Evolutionary conservation across 1,139 yeast species (phyloP).

Genomic region (Nakaseomyces delphensis): DNA sequence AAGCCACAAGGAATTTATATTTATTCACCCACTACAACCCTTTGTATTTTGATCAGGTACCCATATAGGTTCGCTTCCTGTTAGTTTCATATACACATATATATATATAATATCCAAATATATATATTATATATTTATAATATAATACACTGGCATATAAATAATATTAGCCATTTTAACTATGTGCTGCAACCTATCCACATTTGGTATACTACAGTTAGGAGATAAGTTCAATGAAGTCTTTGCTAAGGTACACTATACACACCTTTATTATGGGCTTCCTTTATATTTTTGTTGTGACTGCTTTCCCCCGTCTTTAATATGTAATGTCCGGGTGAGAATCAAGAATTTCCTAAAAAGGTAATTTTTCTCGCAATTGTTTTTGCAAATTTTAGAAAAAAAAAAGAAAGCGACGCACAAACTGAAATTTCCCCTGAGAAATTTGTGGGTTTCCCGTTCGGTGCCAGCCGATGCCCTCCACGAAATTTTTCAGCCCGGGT

Average conservation of each 20-base stretch:
- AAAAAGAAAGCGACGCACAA: background rate
- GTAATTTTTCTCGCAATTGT: background rate
- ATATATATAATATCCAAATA: too few relatives aligned
- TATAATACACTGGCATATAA: too few relatives aligned
- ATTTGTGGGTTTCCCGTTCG: background rate
- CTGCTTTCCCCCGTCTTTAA: background rate
- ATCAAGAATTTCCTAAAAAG: background rate
- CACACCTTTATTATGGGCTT: too few relatives aligned
- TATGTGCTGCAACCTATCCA: slow-evolving; percentile 39
- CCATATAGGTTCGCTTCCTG: too few relatives aligned
- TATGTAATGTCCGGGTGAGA: background rate
- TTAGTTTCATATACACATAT: too few relatives aligned
- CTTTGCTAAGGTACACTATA: slow-evolving; percentile 11
- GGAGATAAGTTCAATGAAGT: slow-evolving; percentile 4
- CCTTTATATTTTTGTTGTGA: too few relatives aligned
- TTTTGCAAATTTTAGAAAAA: background rate
- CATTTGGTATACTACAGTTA: slow-evolving; percentile 29
- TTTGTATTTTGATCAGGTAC: too few relatives aligned
- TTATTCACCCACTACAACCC: slow-evolving; percentile 82
- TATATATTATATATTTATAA: too few relatives aligned
- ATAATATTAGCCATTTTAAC: too few relatives aligned
- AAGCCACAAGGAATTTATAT: slow-evolving; percentile 87
- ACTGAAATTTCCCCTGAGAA: too few relatives aligned
- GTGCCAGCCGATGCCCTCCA: too few relatives aligned
- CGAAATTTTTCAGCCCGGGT: background rate